These are phyloP conservation scores for Bipolaris zeicola DNA, from an alignment of 2,329 filamentous ascomycete species.

Conservation along the genomic window DNA sequence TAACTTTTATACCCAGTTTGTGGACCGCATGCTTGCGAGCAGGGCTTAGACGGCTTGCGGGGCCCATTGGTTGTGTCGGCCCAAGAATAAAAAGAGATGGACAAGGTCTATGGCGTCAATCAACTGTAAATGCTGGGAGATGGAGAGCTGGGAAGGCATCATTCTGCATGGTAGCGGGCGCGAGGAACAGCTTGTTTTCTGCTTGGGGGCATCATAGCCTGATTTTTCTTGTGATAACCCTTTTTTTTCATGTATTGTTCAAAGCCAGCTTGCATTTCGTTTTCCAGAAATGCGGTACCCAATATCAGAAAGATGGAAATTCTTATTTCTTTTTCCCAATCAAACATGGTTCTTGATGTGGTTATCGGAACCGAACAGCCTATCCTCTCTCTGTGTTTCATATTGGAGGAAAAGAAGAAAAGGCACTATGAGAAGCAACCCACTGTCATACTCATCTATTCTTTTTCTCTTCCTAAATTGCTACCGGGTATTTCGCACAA, in stretches of 20 bases:
- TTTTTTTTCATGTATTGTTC: neutral
- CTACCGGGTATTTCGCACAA: neutral
- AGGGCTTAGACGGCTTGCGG: conserved; percentile 17
- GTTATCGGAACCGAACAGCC: too few species aligned
- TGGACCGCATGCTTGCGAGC: conserved; percentile 40
- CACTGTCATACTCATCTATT: neutral
- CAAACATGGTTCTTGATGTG: too few species aligned
- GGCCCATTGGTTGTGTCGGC: neutral
- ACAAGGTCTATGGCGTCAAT: conserved; percentile 11
- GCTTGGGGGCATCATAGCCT: conserved; percentile 16
- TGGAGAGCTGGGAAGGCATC: conserved; percentile 5
- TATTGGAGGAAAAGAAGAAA: too few species aligned
- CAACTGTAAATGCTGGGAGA: neutral
- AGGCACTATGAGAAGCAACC: too few species aligned
- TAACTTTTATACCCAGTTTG: conserved; percentile 53
- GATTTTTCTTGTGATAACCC: conserved; percentile 27
- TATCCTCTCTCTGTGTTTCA: neutral
- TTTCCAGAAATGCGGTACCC: neutral
- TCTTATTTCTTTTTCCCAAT: neutral
- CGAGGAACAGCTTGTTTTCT: conserved; percentile 6
- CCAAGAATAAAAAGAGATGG: conserved; percentile 4
- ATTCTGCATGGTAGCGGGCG: conserved; percentile 29
- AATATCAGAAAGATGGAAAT: neutral
- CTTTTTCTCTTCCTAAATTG: neutral
- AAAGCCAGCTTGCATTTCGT: neutral